Evolutionary conservation across 2,329 filamentous ascomycete genomes (phyloP), one percentile per base, ranked within the genome.

Genomic region (Hymenoscyphus repandus): DNA sequence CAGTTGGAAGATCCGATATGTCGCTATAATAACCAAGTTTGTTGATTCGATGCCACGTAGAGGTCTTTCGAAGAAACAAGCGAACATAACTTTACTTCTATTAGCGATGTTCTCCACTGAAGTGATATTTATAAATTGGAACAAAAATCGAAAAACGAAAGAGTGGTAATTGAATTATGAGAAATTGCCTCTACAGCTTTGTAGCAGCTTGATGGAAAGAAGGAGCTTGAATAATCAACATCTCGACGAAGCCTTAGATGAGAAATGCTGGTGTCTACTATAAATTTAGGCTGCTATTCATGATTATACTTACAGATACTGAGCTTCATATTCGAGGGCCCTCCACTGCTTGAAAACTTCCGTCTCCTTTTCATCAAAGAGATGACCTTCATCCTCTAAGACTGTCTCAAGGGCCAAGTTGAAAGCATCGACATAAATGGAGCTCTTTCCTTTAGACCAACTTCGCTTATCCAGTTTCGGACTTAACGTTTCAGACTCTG

Each of bases 341-440:
- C 74, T 79, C 90, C 92, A 99, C 51, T 83, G 74, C 2, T 74
- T 70, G 65, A 99, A 97, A 0, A 97, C 77, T 12, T 78, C 74
- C 62, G 77, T 79, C 68, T 99, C 93, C 15, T 82, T 84, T 51
- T 83, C 79, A 61, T 93, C 80, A 65, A 97, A 99, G 0, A 99
- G 72, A 68, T 96, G 89, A 0, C 80, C 78, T 69, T 99, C 93
- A 51, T 97, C 89, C 44, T 89, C 83, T 11, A 97, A 71, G 3
- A 99, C 93, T 0, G 89, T 96, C 52, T 92, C 85, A 44, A 99
- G 72, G 2, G 92, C 90, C 12, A 97, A 74, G 63, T 96, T 96
- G 74, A 99, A 99, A 0, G 93, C 93, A 70, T 99, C 93, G 15
- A 96, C 90, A 62, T 99, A 99, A 49, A 99, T 89, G 1, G 91